phyloP scores from a whole-genome alignment of 345 rosid genomes.

The Reutealis trisperma region DNA sequence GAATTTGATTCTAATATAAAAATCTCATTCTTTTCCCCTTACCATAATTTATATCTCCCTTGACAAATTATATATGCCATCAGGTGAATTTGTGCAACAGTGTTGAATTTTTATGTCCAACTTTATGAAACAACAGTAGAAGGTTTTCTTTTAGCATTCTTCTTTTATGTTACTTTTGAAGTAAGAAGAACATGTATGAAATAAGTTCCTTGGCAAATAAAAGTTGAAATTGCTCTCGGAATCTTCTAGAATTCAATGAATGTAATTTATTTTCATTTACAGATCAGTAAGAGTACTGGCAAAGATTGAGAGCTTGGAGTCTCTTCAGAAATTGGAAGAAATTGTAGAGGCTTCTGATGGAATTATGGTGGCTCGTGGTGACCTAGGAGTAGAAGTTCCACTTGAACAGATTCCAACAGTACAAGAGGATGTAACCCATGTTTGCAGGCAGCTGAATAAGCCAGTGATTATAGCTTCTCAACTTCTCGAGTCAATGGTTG shows the following conservation, averaged over 20 bases:
- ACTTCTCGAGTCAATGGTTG: slow-evolving; percentile 79
- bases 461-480: slow-evolving; percentile 80
- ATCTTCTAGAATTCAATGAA: neutral
- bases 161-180: neutral
- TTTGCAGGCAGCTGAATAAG: slow-evolving; percentile 64
- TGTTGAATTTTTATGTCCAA: neutral
- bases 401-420: slow-evolving; percentile 71
- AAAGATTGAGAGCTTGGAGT: slow-evolving; percentile 69
- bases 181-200: neutral
- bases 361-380: slow-evolving; percentile 76
- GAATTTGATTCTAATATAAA: neutral
- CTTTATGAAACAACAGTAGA: neutral
- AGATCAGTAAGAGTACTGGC: slow-evolving; percentile 64
- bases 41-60: neutral
- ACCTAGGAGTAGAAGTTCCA: slow-evolving; percentile 76
- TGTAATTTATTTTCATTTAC: slow-evolving; percentile 14
- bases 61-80: neutral
- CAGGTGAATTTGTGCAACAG: neutral
- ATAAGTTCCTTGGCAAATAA: neutral
- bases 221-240: neutral
- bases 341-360: slow-evolving; percentile 73
- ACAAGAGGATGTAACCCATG: slow-evolving; percentile 50
- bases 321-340: slow-evolving; percentile 58
- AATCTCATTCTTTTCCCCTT: neutral
- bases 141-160: neutral